phyloP scores from a whole-genome alignment of 257 asterid species.

The Rubia yunnanensis region DNA sequence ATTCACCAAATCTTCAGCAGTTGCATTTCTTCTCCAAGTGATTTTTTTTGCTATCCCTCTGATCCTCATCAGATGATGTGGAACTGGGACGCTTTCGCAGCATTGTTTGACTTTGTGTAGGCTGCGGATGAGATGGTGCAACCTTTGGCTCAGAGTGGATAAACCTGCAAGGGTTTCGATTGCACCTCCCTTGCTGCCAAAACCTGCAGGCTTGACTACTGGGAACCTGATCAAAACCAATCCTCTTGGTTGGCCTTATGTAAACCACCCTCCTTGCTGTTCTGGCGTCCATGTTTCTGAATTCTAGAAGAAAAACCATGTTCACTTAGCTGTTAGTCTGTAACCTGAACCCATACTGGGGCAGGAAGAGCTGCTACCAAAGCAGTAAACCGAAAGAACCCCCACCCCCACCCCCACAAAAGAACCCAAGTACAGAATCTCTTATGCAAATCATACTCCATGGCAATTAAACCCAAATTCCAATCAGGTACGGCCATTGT shows the following conservation, averaged over 20 bases:
- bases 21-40: no score
- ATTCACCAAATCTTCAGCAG: no score
- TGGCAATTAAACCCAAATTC: neutral
- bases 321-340: neutral
- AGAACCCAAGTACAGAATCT: neutral
- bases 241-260: neutral
- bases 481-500: neutral
- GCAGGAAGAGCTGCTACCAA: neutral
- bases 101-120: no score
- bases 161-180: neutral
- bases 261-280: neutral
- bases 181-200: neutral
- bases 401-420: neutral
- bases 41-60: no score
- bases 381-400: neutral
- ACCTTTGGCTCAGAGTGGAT: neutral
- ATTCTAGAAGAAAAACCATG: neutral
- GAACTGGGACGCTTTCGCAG: no score
- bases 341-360: neutral
- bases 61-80: no score
- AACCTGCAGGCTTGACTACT: neutral
- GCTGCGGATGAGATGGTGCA: no score
- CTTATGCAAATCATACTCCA: neutral
- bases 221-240: neutral
- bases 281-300: neutral